Evolutionary conservation across 495 filamentous ascomycete species (phyloP).

Genomic region (Melanomma pulvis-pyrius): DNA sequence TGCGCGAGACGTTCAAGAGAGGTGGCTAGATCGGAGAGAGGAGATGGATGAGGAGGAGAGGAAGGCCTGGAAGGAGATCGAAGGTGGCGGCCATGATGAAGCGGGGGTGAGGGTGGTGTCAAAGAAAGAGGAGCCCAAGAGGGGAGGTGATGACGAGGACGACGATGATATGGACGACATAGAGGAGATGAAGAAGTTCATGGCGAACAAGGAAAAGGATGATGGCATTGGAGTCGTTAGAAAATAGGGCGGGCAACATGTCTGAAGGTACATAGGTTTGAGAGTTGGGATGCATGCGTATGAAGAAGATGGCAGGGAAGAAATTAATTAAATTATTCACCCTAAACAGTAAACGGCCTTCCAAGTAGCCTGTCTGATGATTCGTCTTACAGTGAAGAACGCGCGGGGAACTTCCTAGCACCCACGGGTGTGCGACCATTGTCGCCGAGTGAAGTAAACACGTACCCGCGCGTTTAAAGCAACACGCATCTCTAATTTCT

Average conservation of each 20-base stretch:
- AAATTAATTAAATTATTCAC: too few species aligned
- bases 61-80: constrained; percentile 68
- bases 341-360: too few species aligned
- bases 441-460: neutral
- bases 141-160: constrained; percentile 16
- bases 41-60: constrained; percentile 81
- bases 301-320: too few species aligned
- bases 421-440: neutral
- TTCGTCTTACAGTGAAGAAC: neutral
- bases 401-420: neutral
- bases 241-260: too few species aligned
- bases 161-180: constrained; percentile 41
- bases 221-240: constrained; percentile 42
- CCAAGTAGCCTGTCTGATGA: too few species aligned
- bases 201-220: constrained; percentile 39
- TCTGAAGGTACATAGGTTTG: neutral
- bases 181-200: constrained; percentile 40
- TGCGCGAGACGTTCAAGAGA: constrained; percentile 84
- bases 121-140: constrained; percentile 28
- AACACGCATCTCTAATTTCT: neutral
- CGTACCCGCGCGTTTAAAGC: neutral
- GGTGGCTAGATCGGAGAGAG: constrained; percentile 90
- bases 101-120: constrained; percentile 40
- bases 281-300: neutral
- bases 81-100: constrained; percentile 28